These are phyloP conservation scores for Agapanthus africanus DNA, from an alignment of 106 monocot genomes.

Conservation along the genomic window DNA sequence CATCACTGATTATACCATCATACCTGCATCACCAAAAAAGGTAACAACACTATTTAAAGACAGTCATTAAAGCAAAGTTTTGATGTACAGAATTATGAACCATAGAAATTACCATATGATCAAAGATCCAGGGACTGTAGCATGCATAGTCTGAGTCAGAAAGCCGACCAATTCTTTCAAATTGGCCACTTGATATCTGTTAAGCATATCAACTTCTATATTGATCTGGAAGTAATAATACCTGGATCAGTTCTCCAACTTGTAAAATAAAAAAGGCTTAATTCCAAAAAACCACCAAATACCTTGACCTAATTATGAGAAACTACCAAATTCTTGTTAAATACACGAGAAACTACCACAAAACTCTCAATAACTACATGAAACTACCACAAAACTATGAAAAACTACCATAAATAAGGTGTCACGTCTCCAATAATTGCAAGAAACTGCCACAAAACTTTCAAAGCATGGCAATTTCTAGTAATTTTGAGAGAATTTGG, in stretches of 20 bases:
- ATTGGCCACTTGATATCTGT: slow-evolving; percentile 39
- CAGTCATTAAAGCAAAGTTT: neutral
- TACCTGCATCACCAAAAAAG: slow-evolving; percentile 54
- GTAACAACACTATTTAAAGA: neutral
- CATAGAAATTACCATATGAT: slow-evolving; percentile 65
- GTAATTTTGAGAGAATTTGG: no score
- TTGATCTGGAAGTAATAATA: slow-evolving; percentile 60
- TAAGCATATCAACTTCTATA: slow-evolving; percentile 57
- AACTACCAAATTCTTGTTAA: no score
- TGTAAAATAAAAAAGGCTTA: no score
- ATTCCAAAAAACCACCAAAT: no score
- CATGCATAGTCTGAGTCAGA: slow-evolving; percentile 68
- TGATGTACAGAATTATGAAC: neutral
- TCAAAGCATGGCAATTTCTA: no score
- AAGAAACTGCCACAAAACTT: no score
- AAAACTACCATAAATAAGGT: no score
- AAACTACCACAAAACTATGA: no score
- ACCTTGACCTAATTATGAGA: no score
- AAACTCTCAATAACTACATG: no score
- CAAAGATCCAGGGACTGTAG: slow-evolving; percentile 65
- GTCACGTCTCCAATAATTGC: no score
- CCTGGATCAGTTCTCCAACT: neutral
- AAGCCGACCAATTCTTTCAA: slow-evolving; percentile 78
- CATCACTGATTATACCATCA: slow-evolving; percentile 75
- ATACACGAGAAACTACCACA: no score